Conservation (phyloP, 352 stramenopile genomes). For the Globisporangium megalacanthum region DNA sequence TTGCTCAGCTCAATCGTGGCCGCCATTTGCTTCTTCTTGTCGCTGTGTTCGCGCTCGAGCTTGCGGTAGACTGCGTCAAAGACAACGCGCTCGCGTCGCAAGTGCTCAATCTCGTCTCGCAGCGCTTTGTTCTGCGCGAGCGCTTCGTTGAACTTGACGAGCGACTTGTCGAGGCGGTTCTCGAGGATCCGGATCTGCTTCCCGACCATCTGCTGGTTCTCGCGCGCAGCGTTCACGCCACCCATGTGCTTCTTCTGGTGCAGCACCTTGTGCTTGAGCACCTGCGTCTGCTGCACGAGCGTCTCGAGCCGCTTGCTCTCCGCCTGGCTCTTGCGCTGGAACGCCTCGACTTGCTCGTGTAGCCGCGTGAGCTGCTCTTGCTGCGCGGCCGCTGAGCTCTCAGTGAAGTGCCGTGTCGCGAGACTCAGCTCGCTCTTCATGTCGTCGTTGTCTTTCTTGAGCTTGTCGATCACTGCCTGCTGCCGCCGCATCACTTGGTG, state of each 20-base stretch:
- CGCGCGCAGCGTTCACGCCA: conserved; percentile 92
- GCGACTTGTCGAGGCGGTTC: conserved; percentile 94
- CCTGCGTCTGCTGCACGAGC: conserved; percentile 85
- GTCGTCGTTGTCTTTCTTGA: conserved; percentile 80
- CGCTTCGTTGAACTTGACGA: conserved; percentile 97
- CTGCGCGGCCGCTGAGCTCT: conserved; percentile 71
- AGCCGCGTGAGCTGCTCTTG: conserved; percentile 76
- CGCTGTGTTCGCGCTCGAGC: conserved; percentile 87
- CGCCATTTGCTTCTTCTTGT: conserved; percentile 96
- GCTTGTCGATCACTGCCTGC: conserved; percentile 88
- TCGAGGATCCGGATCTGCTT: conserved; percentile 97
- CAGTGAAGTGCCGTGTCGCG: conserved; percentile 85
- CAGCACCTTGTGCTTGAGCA: conserved; percentile 84
- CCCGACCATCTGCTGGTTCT: conserved; percentile 94
- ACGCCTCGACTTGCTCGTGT: conserved; percentile 89
- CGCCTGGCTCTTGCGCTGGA: conserved; percentile 72
- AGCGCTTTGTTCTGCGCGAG: conserved; percentile 91
- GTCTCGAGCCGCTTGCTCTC: conserved; percentile 85
- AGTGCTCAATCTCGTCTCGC: conserved; percentile 91
- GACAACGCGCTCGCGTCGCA: conserved; percentile 90
- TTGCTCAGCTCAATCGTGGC: conserved; percentile 95
- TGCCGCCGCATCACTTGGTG: conserved; percentile 94
- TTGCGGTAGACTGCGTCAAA: conserved; percentile 95
- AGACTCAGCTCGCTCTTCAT: conserved; percentile 89
- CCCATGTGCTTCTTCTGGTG: conserved; percentile 94